Base-by-base conservation (phyloP, 768 basidiomycete species). In the Hebeloma cylindrosporum region DNA sequence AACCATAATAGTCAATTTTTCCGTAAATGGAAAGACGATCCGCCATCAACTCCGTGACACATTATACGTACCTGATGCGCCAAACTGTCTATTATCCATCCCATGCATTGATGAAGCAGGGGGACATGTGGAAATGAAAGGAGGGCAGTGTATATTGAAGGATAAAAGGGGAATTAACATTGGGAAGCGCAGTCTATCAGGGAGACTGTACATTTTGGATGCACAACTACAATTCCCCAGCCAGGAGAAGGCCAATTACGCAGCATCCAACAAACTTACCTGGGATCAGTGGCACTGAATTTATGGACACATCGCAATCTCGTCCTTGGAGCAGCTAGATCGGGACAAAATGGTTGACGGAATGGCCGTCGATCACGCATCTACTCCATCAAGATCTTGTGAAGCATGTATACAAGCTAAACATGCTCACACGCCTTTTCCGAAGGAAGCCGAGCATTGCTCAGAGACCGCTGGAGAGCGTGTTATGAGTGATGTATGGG, bases 401-500 rank as follows among this genome's bases (percentile, higher is more conserved):
- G 52, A 61, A 30, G 56, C 58, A 7, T 74, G 70, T 50, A 56
- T 71, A 33, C 47, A 61, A 31, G 66, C 65, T 1, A 73, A 74
- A 43, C 50, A 58, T 7, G 59, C 63, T 13, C 54, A 59, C 5
- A 38, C 38, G 4, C 48, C 61, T 3, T 65, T 67, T 39, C 70
- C 68, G 20, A 52, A 60, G n/a, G 53, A 62, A 40, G 60, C 67
- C n/a, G 36, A 49, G 45, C 33, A 50, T 55, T 40, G 49, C 43
- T 48, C 45, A n/a, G 20, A 55, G 5, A 25, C n/a, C 10, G 43
- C 56, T 23, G 61, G 61, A 20, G 58, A 62, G 27, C 16, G 53
- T 1, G 28, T 50, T 18, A 45, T 53, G 26, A 37, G 41, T 2
- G 63, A 70, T 48, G 48, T 70, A 0, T 70, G 65, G 62, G 65